These are phyloP conservation scores for Melaleuca alternifolia DNA, from an alignment of 345 rosid genomes.

Conservation along the genomic window DNA sequence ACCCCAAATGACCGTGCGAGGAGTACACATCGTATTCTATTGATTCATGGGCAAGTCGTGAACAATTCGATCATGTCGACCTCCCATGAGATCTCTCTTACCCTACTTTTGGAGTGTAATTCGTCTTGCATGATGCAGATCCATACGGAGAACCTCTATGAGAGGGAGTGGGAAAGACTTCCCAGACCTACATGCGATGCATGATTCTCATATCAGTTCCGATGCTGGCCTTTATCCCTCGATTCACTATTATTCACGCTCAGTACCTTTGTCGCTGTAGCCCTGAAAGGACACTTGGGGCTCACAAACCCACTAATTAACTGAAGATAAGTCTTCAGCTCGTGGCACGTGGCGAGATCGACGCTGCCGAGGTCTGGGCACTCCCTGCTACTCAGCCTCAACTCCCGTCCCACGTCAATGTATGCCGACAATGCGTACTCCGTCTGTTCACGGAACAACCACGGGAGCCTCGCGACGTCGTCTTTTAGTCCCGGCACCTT, in stretches of 20 bases:
- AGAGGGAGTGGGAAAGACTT: neutral
- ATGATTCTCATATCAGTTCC: neutral
- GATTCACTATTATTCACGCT: neutral
- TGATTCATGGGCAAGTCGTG: neutral
- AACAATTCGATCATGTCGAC: neutral
- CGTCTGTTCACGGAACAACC: conserved; percentile 49
- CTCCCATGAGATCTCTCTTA: neutral
- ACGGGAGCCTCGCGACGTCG: conserved; percentile 26
- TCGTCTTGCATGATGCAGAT: neutral
- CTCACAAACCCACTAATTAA: conserved; percentile 60
- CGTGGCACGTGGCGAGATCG: conserved; percentile 76
- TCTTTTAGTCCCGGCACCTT: conserved; percentile 77
- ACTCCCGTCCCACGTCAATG: conserved; percentile 72
- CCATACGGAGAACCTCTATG: neutral
- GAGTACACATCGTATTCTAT: neutral
- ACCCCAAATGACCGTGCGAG: neutral
- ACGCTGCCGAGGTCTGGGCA: conserved; percentile 42
- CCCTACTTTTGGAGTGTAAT: neutral
- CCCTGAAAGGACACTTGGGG: conserved; percentile 61
- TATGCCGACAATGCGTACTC: conserved; percentile 53
- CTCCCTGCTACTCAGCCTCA: conserved; percentile 53
- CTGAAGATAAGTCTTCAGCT: conserved; percentile 64
- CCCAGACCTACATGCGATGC: neutral
- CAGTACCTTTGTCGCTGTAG: conserved; percentile 35
- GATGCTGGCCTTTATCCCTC: neutral